Base-by-base conservation (phyloP, 1,284 basidiomycete genomes). In the Ganoderma resinaceum region DNA sequence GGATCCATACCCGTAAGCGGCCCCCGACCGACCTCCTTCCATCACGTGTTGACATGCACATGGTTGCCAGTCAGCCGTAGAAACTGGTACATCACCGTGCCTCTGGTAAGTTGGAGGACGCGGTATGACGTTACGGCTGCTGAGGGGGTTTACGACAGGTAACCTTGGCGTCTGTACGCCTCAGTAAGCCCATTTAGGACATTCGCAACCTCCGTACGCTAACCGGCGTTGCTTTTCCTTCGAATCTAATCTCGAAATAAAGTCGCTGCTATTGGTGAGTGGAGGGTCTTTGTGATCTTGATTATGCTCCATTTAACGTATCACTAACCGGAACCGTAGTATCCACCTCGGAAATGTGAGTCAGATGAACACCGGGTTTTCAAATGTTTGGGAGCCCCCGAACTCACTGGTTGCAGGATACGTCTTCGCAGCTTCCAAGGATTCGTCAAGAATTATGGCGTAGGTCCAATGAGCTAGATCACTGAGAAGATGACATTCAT, bases 331-430 rank as follows among this genome's bases (percentile, higher is more conserved):
- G 35, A 12, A 26, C 23, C 38, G n/a, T 23, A 79, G 80, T 77
- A 2, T 78, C 79, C 16, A 79, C 79, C 18, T 76, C 70, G 37
- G 74, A 79, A 66, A 80, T 82, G 80, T 81, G 8, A 67, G 78
- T 73, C 11, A 33, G 55, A 37, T n/a, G 6, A 26, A 58, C 33
- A 58, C 3, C 31, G 18, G 20, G 8, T n/a, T 18, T 20, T n/a
- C 20, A 16, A 20, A 8, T 23, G 12, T 40, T 9, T 26, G 23
- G 14, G 26, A 52, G 12, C 9, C 35, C 40, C 58, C 43, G n/a
- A 18, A 46, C 57, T 68, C 7, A 38, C 35, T 16, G 11, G 1
- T 49, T 26, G n/a, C 38, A 75, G 74, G 72, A 69, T 73, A 29
- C 67, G 64, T 9, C 60, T 72, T 8, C 38, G 66, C 43, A 80